Evolutionary conservation across 305 asterid species (phyloP), one percentile per base, ranked within the genome.

Genomic region (Fraxinus greggii): DNA sequence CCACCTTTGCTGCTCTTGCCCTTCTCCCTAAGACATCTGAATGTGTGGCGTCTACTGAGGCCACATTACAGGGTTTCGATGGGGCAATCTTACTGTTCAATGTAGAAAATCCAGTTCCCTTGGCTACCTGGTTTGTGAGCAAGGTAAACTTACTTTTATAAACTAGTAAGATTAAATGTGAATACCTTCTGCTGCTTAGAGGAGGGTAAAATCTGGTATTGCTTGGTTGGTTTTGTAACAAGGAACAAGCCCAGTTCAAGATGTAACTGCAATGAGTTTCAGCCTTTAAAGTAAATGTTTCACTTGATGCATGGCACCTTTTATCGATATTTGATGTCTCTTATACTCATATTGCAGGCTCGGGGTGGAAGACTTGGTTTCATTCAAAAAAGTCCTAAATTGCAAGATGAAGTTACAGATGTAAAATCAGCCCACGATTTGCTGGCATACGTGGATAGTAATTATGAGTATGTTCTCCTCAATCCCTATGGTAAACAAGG

Each of bases 1-100:
- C 94, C 79, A 86, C 88, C 73, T 91, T 96, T 83, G 97, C 98
- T 76, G 94, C 93, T 85, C 97, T 96, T 83, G 89, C 92, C 74
- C 87, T 80, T 86, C 94, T 79, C 78, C 82, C 87, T 65, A 79
- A 84, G 76, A 36, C 84, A 73, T 72, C 87, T 51, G 79, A 79
- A 56, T 17, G 21, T 33, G 19, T 4, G 65, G 89, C 77, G 80
- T 77, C 89, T 12, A 69, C 81, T 81, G 89, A 85, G 79, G 33
- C 82, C 85, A 65, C 85, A 76, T 35, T 77, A 72, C 82, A 80
- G 73, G 83, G 80, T 40, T 82, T 81, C 28, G 95, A 91, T 45
- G 98, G 97, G 28, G 85, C 87, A 72, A 90, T 96, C 80, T 81
- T 93, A 81, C 76, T 96, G 85, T 96, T 94, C 86, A 83, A 83